Conservation (phyloP, 2,329 filamentous ascomycete genomes). For the Colletotrichum nymphaeae region DNA sequence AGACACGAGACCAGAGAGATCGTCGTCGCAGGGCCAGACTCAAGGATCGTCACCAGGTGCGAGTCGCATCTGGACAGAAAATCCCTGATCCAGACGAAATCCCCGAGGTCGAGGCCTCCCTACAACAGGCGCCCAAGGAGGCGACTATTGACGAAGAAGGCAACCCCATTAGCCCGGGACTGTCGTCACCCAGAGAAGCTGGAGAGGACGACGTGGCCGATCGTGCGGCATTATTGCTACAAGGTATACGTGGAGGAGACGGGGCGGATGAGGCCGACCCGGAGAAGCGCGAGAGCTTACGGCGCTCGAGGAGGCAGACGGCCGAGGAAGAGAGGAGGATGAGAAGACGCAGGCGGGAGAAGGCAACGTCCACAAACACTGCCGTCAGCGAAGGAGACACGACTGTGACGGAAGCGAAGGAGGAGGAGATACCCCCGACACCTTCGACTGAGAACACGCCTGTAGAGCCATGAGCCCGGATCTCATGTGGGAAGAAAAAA, state of each 20-base stretch:
- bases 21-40: constrained; percentile 86
- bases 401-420: constrained; percentile 30
- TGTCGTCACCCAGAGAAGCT: constrained; percentile 56
- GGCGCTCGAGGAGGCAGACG: constrained; percentile 73
- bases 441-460: constrained; percentile 35
- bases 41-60: constrained; percentile 90
- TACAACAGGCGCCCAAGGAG: constrained; percentile 48
- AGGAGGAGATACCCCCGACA: constrained; percentile 36
- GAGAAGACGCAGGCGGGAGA: constrained; percentile 74
- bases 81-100: constrained; percentile 80
- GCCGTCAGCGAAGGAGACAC: constrained; percentile 39
- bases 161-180: constrained; percentile 62
- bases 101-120: constrained; percentile 62
- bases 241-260: constrained; percentile 80
- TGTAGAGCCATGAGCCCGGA: constrained; percentile 34
- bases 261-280: constrained; percentile 62
- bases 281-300: constrained; percentile 69
- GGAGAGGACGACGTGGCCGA: constrained; percentile 82
- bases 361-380: constrained; percentile 54
- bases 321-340: constrained; percentile 82
- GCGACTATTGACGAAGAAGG: constrained; percentile 60
- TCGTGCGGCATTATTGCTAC: constrained; percentile 83
- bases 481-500: constrained; percentile 13
- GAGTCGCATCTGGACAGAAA: constrained; percentile 88
- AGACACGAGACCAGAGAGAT: constrained; percentile 89